Conservation (phyloP, 768 basidiomycete species). For the Lactarius quietus region DNA sequence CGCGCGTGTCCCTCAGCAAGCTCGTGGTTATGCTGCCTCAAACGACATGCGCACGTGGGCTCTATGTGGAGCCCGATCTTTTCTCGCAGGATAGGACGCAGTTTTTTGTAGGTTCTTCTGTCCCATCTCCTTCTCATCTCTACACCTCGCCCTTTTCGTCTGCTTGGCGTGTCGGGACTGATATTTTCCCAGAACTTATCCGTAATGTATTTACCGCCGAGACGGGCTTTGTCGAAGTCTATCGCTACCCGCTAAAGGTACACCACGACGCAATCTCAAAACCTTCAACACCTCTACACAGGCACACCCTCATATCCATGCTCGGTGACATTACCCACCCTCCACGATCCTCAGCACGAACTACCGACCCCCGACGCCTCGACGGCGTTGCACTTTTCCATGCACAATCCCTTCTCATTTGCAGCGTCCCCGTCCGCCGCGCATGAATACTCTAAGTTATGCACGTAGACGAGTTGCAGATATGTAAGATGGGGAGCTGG, state of each 20-base stretch:
- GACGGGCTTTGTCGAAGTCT: constrained; percentile 35
- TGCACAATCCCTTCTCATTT: not conserved
- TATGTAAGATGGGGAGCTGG: constrained; percentile 33
- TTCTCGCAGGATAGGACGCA: constrained; percentile 33
- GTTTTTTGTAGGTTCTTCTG: constrained; percentile 30
- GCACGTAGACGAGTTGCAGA: constrained; percentile 27
- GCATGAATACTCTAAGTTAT: constrained; percentile 42
- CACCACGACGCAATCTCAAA: not conserved
- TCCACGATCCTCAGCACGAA: not conserved
- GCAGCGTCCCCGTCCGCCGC: not conserved
- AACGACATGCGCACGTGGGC: too few species aligned
- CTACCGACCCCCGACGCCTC: not conserved
- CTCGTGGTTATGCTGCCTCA: too few species aligned
- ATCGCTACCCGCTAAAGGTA: constrained; percentile 36
- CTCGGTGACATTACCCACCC: not conserved
- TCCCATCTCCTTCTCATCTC: not conserved
- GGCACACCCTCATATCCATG: not conserved
- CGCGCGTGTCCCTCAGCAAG: too few species aligned
- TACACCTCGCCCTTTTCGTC: not conserved
- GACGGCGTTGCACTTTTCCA: not conserved
- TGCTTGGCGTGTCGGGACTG: too few species aligned
- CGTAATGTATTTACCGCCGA: constrained; percentile 30
- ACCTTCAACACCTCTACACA: not conserved
- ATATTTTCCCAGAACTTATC: constrained; percentile 26
- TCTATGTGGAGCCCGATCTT: constrained; percentile 10